Base-by-base conservation (phyloP, 2,329 filamentous ascomycete genomes). In the Pestalotiopsis sp. region DNA sequence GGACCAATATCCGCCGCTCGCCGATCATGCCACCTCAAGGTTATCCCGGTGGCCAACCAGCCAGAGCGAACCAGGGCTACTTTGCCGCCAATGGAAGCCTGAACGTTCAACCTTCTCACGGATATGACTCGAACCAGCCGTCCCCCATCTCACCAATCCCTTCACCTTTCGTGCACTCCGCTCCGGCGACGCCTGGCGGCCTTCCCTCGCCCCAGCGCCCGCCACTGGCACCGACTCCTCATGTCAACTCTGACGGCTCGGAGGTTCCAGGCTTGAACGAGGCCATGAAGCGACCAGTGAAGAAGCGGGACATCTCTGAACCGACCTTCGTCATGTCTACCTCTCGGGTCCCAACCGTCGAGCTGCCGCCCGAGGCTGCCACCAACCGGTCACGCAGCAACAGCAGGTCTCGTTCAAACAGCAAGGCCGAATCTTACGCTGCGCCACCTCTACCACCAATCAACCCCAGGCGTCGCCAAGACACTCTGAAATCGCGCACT, bases 391-490 rank as follows among this genome's bases (percentile, higher is more conserved):
- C 78, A 4, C 78, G 78, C 49, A 78, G 76, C 71, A 79, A 76
- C n/a, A 79, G 80, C n/a, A 80, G 83, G 36, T 76, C 79, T 3
- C 78, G 80, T 4, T 78, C 78, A 3, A 79, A 78, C 39, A 83
- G 81, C 72, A 81, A 81, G 61, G 75, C 76, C 5, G 76, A 74
- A 12, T 72, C 75, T 20, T 68, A 74, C 31, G 81, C 80, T 2
- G 77, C 80, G 2, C 87, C 87, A 2, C 87, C 87, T 2, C 69
- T 90, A 45, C 88, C 88, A 2, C 87, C 87, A 1, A 87, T 90
- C 75, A 90, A 90, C 74, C 88, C 88, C 36, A 83, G 86, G 63
- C 84, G 88, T 11, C 81, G 79, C 61, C 78, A 80, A 63, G 79
- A 83, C 13, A 77, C 75, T 13, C 76, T 78, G 0, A 78, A 75